phyloP scores from a whole-genome alignment of 2,329 filamentous ascomycete genomes.

The Neonectria ditissima region DNA sequence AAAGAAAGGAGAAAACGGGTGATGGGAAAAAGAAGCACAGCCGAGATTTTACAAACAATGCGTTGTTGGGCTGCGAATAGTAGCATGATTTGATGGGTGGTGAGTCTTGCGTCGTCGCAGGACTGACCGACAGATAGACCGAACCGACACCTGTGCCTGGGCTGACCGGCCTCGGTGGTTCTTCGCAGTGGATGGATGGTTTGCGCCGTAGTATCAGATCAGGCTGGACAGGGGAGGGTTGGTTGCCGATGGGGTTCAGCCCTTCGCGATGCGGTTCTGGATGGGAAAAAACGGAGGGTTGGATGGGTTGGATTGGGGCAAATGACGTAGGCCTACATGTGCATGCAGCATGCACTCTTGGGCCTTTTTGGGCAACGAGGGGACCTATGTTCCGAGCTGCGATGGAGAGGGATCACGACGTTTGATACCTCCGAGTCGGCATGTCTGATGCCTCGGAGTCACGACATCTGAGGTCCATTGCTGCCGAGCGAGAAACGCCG shows the following conservation, averaged over 20 bases:
- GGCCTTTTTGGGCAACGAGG: not conserved
- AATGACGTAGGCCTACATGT: not conserved
- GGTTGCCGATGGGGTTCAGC: not conserved
- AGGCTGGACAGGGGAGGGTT: slow-evolving; percentile 6
- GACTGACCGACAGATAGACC: not conserved
- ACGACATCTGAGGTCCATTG: not conserved
- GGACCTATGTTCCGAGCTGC: not conserved
- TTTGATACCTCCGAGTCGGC: not conserved
- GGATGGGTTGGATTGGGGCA: not conserved
- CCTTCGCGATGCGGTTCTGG: not conserved
- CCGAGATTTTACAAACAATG: not conserved
- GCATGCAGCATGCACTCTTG: not conserved
- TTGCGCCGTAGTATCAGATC: slow-evolving; percentile 12
- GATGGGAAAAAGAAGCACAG: not conserved
- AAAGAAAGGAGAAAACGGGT: slow-evolving; percentile 2
- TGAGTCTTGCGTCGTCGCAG: not conserved
- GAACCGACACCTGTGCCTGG: not conserved
- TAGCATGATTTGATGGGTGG: too few species aligned
- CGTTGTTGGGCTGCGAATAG: not conserved
- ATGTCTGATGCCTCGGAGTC: not conserved
- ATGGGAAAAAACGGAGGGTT: not conserved
- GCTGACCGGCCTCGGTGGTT: slow-evolving; percentile 32
- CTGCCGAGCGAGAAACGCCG: not conserved
- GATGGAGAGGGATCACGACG: too few species aligned
- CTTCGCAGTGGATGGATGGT: not conserved